Base-by-base conservation (phyloP, 768 basidiomycete genomes). In the Hygrocybe punicea region DNA sequence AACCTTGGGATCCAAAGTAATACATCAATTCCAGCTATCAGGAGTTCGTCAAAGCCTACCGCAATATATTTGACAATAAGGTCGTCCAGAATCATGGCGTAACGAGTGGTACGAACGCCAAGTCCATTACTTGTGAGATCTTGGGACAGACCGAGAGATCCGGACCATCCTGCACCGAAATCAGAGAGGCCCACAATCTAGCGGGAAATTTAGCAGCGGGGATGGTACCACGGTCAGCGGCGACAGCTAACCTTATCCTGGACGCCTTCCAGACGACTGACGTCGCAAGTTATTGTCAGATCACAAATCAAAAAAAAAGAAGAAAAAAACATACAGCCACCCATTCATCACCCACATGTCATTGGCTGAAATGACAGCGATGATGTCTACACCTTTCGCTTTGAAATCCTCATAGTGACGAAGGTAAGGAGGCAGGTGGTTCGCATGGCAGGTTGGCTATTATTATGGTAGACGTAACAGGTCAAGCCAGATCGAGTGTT, bases 351-450 rank as follows among this genome's bases (percentile, higher is more conserved):
- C 87, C 69, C 87, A 93, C 8, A 81, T 77, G 67, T 94, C 93
- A 69, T 94, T 94, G 58, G 89, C 85, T 23, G 86, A 80, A 63
- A 87, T 67, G 57, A 94, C 84, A 57, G 85, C 86, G 60, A 91
- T 77, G 48, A 84, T 76, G 60, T 86, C 82, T 61, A 91, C 78
- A 21, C 90, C 92, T 69, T 90, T 92, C 29, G 80, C 80, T 73
- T 84, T 86, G 82, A 90, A 86, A 65, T 86, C 78, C 40, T 85
- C 83, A 71, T 84, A 86, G 58, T 85, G 83, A 63, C 80, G 66
- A 62, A 93, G 76, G 76, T 85, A 93, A 39, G 80, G 71, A 1
- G 83, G 84, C 14, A 85, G 75, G 63, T 89, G 86, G 71, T 74
- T 76, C 36, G 74, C 75, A 57, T 84, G 85, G 73, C 90, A 93